Base-by-base conservation (phyloP, 2,329 filamentous ascomycete species). In the Arthrobotrys conoides region DNA sequence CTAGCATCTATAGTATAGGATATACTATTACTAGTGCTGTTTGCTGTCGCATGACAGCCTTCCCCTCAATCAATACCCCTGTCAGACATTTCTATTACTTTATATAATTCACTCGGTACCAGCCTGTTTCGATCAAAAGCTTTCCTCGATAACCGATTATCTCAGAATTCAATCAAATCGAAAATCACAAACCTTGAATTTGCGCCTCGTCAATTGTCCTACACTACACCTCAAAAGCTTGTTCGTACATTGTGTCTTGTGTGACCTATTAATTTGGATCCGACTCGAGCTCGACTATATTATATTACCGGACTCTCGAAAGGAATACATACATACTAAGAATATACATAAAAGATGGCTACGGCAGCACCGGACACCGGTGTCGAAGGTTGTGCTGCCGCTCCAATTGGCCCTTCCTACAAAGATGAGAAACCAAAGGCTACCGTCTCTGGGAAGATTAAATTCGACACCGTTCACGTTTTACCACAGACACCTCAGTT, bases 401-500 rank as follows among this genome's bases (percentile, higher is more conserved):
- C 81, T 49, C 79, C 80, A 30, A 82, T 82, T 66, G 81, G 81
- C n/a, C 81, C 81, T 14, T 71, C 81, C 18, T 82, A 82, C 70
- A 68, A 80, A 22, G 77, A 80, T 41, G 44, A 80, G 79, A 82
- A 82, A 51, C 82, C 82, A 36, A 67, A 82, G 38, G 82, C 82
- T 65, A 82, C 82, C 1, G 92, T 98, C 49, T 99, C 96, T 12
- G 94, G 91, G 71, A 88, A 90, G 77, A 90, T 97, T 46, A 86
- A 90, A 53, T 91, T 93, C 83, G 91, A 94, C 80, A 97, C 97
- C 87, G 93, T 99, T 81, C 91, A 94, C 84, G 92, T 96, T 81
- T 88, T 99, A 55, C 89, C 92, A 33, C 96, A 98, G 86, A 97
- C 96, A 10, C 94, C 96, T 61, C 96, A 99, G 87, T 89, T 99